phyloP scores from a whole-genome alignment of 352 stramenopile species.

The Thraustochytrium striatum region DNA sequence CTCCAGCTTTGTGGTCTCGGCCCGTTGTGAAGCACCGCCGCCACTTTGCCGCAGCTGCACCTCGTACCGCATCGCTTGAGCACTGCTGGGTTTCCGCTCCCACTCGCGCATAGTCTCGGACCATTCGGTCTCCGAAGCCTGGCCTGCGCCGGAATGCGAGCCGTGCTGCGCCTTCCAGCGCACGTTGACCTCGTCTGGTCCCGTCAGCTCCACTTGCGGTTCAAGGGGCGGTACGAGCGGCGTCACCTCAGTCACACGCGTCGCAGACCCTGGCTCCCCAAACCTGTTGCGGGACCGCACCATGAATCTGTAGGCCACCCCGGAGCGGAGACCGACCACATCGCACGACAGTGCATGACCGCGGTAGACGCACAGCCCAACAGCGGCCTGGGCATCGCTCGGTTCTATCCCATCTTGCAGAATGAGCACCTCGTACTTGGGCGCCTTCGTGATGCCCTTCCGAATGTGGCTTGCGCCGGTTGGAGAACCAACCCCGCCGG shows the following conservation, averaged over 20 bases:
- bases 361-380: conserved; percentile 7
- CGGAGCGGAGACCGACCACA: neutral
- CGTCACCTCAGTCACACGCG: neutral
- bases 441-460: too few relatives aligned
- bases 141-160: neutral
- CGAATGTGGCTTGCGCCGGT: too few relatives aligned
- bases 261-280: neutral
- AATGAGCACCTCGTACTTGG: neutral
- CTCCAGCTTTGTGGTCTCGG: too few relatives aligned
- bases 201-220: neutral
- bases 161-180: neutral
- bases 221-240: neutral
- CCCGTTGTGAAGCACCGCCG: too few relatives aligned
- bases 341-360: neutral
- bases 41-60: too few relatives aligned
- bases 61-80: too few relatives aligned
- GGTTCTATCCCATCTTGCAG: neutral
- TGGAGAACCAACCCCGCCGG: too few relatives aligned
- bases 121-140: neutral
- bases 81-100: too few relatives aligned
- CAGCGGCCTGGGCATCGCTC: neutral
- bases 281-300: neutral
- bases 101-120: neutral
- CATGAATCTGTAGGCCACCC: neutral
- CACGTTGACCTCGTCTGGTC: neutral